Base-by-base conservation (phyloP, 306 rosid species). In the Notholithocarpus densiflorus region DNA sequence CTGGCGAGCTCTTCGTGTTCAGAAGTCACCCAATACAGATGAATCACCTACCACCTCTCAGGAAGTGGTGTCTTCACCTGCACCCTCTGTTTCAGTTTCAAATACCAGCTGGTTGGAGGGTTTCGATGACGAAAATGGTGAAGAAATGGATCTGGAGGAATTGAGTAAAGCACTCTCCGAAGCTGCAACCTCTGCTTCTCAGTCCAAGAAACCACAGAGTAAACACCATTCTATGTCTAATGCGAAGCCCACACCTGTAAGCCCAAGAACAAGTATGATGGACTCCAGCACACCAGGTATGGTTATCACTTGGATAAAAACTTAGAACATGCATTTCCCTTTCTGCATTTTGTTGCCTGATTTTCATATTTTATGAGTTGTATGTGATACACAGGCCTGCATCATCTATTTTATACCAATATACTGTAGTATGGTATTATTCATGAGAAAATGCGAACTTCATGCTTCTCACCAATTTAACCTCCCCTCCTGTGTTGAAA, bases 1-100 rank as follows among this genome's bases (percentile, higher is more conserved):
- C 74, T 94, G 93, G 92, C 89, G 90, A 68, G 92, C 87, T 74
- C 89, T 94, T 73, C 93, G 97, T 15, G 71, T 92, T 86, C 97
- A 91, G 89, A 91, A 74, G 73, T 56, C 31, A 76, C 54, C 72
- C 56, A 71, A 82, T 40, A 61, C 15, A 8, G 85, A 83, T 4
- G 15, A 64, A 23, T 51, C 89, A 76, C 56, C 13, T 37, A 34
- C 77, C 10, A 2, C 57, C 73, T 77, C 83, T 70, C 66, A 60
- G 62, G 84, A 76, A 37, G 75, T 52, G 57, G 54, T 13, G 5
- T 72, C 79, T 51, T 66, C 66, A 55, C 53, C 80, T 45, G 29
- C 69, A 9, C 65, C 86, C 9, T 69, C 61, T 48, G 70, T n/a
- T 29, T 78, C 79, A 20, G 86, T 77, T 84, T 72, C 60, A 45